These are phyloP conservation scores for Solanum chiquidenum DNA, from an alignment of 257 asterid species.

Conservation along the genomic window DNA sequence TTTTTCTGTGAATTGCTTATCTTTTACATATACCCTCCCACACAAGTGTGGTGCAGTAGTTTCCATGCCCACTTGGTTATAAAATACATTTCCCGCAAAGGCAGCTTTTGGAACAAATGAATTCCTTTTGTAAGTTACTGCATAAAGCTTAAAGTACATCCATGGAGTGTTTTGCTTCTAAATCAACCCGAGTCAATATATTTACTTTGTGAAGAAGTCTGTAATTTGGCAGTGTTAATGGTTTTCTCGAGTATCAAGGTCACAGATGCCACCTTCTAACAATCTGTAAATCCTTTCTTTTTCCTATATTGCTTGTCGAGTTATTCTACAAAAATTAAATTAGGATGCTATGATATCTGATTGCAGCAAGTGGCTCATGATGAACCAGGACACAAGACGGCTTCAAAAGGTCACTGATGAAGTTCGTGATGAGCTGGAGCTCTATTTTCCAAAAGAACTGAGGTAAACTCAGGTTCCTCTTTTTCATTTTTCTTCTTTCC, in stretches of 20 bases:
- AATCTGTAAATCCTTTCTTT: not conserved
- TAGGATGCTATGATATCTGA: not conserved
- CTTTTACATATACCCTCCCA: not conserved
- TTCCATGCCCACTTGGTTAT: not conserved
- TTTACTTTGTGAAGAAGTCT: not conserved
- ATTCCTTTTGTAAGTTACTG: not conserved
- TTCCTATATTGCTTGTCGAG: not conserved
- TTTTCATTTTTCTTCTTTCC: not conserved
- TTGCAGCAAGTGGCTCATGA: slow-evolving; percentile 98
- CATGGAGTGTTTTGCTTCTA: not conserved
- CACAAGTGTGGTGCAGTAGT: not conserved
- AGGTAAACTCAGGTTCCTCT: slow-evolving; percentile 35
- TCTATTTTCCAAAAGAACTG: slow-evolving; percentile 59
- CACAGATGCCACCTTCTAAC: not conserved
- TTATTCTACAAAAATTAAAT: not conserved
- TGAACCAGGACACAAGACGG: slow-evolving; percentile 87
- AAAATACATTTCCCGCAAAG: not conserved
- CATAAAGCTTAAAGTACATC: not conserved
- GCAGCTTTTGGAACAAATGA: not conserved
- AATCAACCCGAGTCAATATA: not conserved
- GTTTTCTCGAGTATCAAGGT: not conserved
- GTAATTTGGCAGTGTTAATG: not conserved
- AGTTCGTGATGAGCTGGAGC: slow-evolving; percentile 66
- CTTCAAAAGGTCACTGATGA: slow-evolving; percentile 93
- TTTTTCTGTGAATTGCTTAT: not conserved